These are phyloP conservation scores for Puccinellia tenuiflora DNA, from an alignment of 176 grass and related monocot species.

Conservation along the genomic window DNA sequence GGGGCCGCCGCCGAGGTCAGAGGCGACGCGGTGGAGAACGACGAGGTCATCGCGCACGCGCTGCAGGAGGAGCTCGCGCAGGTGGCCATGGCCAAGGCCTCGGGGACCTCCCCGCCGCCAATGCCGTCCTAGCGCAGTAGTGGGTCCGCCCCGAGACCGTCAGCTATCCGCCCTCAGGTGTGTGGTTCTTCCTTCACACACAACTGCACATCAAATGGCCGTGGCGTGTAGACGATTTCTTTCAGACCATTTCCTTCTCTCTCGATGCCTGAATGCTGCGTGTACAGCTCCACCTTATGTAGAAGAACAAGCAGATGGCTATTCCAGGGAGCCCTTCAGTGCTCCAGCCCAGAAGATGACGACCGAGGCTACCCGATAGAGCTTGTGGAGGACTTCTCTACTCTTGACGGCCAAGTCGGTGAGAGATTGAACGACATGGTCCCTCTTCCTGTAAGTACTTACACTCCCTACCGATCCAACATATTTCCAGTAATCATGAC, in stretches of 20 bases:
- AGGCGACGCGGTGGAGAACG: constrained; percentile 6
- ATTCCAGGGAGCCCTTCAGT: constrained; percentile 8
- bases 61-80: too few species aligned
- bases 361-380: constrained; percentile 9
- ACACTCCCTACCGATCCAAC: too few species aligned
- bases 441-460: constrained; percentile 77
- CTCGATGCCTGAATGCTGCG: too few species aligned
- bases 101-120: not conserved
- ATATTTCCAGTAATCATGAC: too few species aligned
- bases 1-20: not conserved
- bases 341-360: constrained; percentile 34
- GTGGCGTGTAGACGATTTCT: too few species aligned
- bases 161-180: constrained; percentile 19
- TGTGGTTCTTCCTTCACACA: not conserved
- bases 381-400: constrained; percentile 41
- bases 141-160: constrained; percentile 30
- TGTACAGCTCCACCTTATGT: too few species aligned
- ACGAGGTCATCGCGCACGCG: too few species aligned
- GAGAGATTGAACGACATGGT: constrained; percentile 75
- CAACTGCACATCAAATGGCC: not conserved
- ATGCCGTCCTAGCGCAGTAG: constrained; percentile 54
- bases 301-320: constrained; percentile 10
- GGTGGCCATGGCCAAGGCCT: constrained; percentile 26
- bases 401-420: constrained; percentile 64
- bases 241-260: not conserved